Evolutionary conservation across 768 basidiomycete genomes (phyloP), one percentile per base, ranked within the genome.

Genomic region (Daedalea quercina): DNA sequence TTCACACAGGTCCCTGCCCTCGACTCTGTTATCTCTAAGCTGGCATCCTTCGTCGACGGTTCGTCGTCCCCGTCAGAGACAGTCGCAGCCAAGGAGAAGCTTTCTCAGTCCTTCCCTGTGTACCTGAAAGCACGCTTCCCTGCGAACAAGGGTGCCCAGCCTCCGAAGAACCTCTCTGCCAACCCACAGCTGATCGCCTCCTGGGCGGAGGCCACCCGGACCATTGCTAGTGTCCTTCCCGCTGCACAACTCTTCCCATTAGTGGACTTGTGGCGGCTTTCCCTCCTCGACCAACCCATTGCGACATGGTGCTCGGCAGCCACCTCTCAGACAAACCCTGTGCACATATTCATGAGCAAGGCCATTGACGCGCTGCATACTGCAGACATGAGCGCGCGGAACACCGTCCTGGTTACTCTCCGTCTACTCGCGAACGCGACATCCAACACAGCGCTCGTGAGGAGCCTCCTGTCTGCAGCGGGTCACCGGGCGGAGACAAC

Each of bases 231-330:
- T 9, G 70, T 69, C 2, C 77, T 94, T 1, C 74, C 79, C 0
- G 51, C 73, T 0, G 73, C 75, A 9, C 71, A 79, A 35, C 73
- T 91, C 26, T 95, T 94, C 71, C 92, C 93, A 0, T 64, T 94
- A 3, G 77, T 84, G 11, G 93, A 95, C 62, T 73, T 94, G 57
- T 89, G 90, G 85, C 76, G 91, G 1, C 74, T 94, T 9, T 85
- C 84, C 0, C 65, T 90, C 17, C 77, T 94, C 20, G 84, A 90
- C 64, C 71, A 76, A 0, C 63, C 74, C 1, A 77, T 83, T 17
- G 75, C 78, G 0, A 63, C 67, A 0, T 87, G 80, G 82, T 69
- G 65, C 34, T 69, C 77, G 6, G 41, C 60, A 8, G 43, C 50
- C 0, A 22, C 23, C 6, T 55, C 72, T 2, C 62, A 64, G 15